Evolutionary conservation across 352 stramenopile genomes (phyloP), one percentile per base, ranked within the genome.

Genomic region (Peronospora belbahrii): DNA sequence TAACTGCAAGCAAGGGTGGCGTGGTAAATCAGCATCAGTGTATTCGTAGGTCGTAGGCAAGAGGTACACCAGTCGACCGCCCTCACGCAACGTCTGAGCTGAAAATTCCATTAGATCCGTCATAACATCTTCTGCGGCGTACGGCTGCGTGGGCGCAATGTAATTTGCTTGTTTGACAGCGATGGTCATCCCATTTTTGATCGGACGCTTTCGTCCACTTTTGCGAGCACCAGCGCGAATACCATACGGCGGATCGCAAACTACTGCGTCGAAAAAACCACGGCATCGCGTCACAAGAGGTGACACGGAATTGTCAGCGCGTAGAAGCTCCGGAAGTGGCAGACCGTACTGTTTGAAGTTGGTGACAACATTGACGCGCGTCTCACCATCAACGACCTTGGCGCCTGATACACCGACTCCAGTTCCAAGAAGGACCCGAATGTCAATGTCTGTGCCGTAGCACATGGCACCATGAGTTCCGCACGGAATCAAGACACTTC

Each of bases 371-470:
- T 94, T 94, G 27, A 80, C 78, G 14, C 75, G 70, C 23, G 52
- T 28, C 39, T 55, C 53, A n/a, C n/a, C 35, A 27, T 57, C 35
- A 0, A 28, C 42, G 11, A 56, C 56, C 6, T 64, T 64, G 5
- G 54, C 59, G 2, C 72, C 72, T 10, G 51, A 68, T 4, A 83
- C 70, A 24, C 74, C 67, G 19, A 88, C 64, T 45, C 76, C 82
- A 56, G 88, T 97, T 25, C 95, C 96, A 42, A 95, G 70, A 2
- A 99, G 65, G 33, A 98, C 88, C 13, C 93, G 85, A 22, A 90
- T 88, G 59, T 99, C 95, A 65, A 99, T 98, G 63, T 99, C 95
- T 6, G 89, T 97, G 23, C 96, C 96, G 27, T 97, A 82, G 59
- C 88, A 97, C 52, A 96, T 75, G 1, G 82, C 92, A 22, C 96